Evolutionary conservation across 2,329 filamentous ascomycete species (phyloP).

Genomic region (Penicillium sp.): DNA sequence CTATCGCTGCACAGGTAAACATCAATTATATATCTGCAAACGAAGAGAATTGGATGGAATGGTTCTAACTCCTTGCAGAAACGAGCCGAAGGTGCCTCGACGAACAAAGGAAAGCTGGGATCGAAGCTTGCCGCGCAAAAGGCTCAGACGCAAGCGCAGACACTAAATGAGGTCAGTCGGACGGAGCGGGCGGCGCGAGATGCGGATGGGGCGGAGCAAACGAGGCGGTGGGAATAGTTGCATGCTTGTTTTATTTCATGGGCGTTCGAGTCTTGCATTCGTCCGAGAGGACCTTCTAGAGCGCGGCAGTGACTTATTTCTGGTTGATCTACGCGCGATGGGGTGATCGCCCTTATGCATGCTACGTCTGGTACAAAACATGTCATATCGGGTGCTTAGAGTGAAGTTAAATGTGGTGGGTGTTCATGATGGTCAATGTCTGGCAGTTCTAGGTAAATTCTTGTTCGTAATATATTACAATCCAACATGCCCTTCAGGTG

Average conservation of each 20-base stretch:
- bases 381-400: too few species aligned
- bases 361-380: too few species aligned
- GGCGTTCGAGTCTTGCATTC: neutral
- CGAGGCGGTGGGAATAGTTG: constrained; percentile 53
- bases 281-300: too few species aligned
- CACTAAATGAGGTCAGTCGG: constrained; percentile 61
- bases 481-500: too few species aligned
- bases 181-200: constrained; percentile 62
- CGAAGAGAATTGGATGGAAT: neutral
- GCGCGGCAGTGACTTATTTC: too few species aligned
- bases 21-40: neutral
- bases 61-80: constrained; percentile 46
- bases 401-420: too few species aligned
- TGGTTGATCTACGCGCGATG: too few species aligned
- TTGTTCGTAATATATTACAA: constrained; percentile 13
- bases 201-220: constrained; percentile 57
- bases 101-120: constrained; percentile 60
- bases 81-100: constrained; percentile 50
- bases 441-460: too few species aligned
- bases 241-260: neutral
- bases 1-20: constrained; percentile 76
- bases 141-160: constrained; percentile 62
- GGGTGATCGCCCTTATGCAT: too few species aligned
- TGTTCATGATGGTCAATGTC: too few species aligned
- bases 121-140: constrained; percentile 68